Conservation (phyloP, 1,284 basidiomycete genomes). For the Leucoagaricus sp. region DNA sequence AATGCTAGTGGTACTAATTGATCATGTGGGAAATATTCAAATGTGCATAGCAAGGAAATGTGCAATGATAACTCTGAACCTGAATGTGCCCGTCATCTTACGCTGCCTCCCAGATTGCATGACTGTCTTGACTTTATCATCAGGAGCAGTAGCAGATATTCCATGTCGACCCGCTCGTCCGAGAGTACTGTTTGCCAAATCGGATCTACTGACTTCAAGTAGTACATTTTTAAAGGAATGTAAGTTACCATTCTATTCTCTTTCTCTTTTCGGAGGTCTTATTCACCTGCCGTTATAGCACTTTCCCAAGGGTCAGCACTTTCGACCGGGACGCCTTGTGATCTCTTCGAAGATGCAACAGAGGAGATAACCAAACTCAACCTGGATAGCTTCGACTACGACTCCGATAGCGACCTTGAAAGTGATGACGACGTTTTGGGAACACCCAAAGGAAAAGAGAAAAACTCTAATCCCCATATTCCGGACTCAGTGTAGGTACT, state of each 20-base stretch:
- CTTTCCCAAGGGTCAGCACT: neutral
- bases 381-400: constrained; percentile 4
- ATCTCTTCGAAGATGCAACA: neutral
- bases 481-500: neutral
- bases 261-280: too few relatives aligned
- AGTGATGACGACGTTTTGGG: neutral
- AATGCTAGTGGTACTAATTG: too few relatives aligned
- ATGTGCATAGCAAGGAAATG: too few relatives aligned
- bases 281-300: neutral
- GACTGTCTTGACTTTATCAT: too few relatives aligned
- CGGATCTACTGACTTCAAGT: neutral
- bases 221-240: neutral
- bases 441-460: neutral
- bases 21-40: too few relatives aligned
- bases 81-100: too few relatives aligned
- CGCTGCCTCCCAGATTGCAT: too few relatives aligned
- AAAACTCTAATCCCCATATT: neutral
- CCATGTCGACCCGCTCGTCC: neutral
- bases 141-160: too few relatives aligned
- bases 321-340: constrained; percentile 1
- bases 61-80: too few relatives aligned
- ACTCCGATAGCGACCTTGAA: constrained; percentile 11
- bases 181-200: neutral
- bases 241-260: neutral
- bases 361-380: constrained; percentile 5